Percentiles rank a stretch among this genome's conserved stretches.
Conservation (phyloP, 2,329 filamentous ascomycete species). For the Camillea tinctor region DNA sequence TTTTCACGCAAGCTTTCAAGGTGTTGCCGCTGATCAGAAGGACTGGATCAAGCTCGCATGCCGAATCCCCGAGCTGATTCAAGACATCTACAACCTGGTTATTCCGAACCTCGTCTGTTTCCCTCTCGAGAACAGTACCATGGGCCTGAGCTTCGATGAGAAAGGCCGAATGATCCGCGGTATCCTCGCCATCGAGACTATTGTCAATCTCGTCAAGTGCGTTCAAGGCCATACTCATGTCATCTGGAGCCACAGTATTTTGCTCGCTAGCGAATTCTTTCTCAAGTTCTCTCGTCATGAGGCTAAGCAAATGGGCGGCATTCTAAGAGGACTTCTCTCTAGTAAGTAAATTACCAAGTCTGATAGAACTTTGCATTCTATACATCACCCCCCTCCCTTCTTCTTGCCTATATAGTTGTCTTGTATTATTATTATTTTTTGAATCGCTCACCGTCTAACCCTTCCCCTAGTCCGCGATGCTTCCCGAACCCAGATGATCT, state of each 20-base stretch:
- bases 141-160: neutral
- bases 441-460: no score
- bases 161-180: neutral
- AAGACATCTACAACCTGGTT: neutral
- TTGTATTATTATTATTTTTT: no score
- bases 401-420: no score
- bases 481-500: no score
- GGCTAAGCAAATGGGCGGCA: neutral
- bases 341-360: neutral
- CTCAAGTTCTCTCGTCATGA: neutral
- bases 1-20: neutral
- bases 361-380: no score
- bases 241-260: neutral
- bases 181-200: neutral
- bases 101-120: neutral
- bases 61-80: neutral
- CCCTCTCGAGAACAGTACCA: neutral
- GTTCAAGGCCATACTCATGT: neutral
- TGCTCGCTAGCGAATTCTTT: neutral
- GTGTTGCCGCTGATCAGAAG: neutral
- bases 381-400: no score
- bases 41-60: neutral
- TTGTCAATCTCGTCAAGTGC: neutral
- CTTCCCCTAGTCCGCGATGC: no score
- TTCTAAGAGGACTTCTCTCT: neutral